A percentile compares a stretch with the other conserved stretches of the same genome.
Conservation (phyloP, 2,329 filamentous ascomycete genomes). For the Penicillium frequentans region DNA sequence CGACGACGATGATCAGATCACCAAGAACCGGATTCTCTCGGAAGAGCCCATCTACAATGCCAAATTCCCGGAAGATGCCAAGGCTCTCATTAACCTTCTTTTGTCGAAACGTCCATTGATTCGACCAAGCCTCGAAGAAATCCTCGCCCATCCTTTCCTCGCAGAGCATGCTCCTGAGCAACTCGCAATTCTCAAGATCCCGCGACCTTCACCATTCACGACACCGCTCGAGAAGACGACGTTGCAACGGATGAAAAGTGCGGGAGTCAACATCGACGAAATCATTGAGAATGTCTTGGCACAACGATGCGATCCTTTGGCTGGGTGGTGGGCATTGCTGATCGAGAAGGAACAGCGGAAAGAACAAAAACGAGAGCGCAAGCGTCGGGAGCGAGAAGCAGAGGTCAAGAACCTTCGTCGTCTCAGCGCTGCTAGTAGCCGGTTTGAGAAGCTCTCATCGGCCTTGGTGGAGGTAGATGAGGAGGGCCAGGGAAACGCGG, state of each 20-base stretch:
- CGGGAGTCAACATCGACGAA: slow-evolving; percentile 89
- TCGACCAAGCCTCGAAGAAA: slow-evolving; percentile 78
- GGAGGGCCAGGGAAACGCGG: slow-evolving; percentile 55
- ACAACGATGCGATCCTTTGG: slow-evolving; percentile 83
- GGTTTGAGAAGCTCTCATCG: slow-evolving; percentile 77
- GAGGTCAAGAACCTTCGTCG: slow-evolving; percentile 78
- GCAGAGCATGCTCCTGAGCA: slow-evolving; percentile 84
- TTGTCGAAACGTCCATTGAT: slow-evolving; percentile 87
- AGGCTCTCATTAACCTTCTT: slow-evolving; percentile 73
- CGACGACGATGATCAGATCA: slow-evolving; percentile 88
- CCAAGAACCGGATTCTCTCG: slow-evolving; percentile 78
- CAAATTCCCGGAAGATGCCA: slow-evolving; percentile 73
- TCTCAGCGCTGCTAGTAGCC: slow-evolving; percentile 84
- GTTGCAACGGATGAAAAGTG: slow-evolving; percentile 85
- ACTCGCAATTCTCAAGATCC: slow-evolving; percentile 81
- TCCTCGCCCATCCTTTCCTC: slow-evolving; percentile 84
- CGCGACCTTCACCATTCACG: slow-evolving; percentile 78
- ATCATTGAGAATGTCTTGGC: slow-evolving; percentile 92
- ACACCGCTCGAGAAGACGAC: slow-evolving; percentile 88
- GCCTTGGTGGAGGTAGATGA: slow-evolving; percentile 77
- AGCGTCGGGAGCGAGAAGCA: slow-evolving; percentile 78
- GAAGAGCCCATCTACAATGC: slow-evolving; percentile 86
- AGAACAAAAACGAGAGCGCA: slow-evolving; percentile 73
- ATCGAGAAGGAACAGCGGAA: slow-evolving; percentile 95
- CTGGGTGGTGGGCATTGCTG: slow-evolving; percentile 93